Percentiles rank a stretch among this genome's conserved stretches.
These are phyloP conservation scores for Phaffomyces opuntiae DNA, from an alignment of 805 yeast species.

Conservation along the genomic window DNA sequence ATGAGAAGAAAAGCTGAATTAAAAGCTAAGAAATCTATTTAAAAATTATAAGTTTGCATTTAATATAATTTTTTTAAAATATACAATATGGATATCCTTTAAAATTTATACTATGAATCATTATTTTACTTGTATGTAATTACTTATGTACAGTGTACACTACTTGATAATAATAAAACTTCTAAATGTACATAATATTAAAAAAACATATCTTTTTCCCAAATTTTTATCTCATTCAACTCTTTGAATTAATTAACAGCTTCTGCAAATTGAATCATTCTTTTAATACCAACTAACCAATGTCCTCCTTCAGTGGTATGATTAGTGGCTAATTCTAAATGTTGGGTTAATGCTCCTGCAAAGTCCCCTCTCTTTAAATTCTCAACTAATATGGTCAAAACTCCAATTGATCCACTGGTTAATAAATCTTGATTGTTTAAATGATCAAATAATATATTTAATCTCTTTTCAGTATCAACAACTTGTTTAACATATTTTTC, in stretches of 20 bases:
- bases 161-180: neutral
- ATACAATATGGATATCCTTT: neutral
- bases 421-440: slow-evolving; percentile 67
- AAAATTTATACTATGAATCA: no score
- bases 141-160: no score
- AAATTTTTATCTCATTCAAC: neutral
- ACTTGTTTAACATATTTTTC: slow-evolving; percentile 67
- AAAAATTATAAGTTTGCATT: neutral
- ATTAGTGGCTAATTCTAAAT: slow-evolving; percentile 53
- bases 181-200: neutral
- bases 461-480: slow-evolving; percentile 74
- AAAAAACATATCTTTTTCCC: neutral
- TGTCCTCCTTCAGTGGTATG: slow-evolving; percentile 72
- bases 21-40: slow-evolving; percentile 9
- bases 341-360: slow-evolving; percentile 48
- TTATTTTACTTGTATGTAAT: no score
- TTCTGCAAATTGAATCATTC: slow-evolving; percentile 72
- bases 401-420: slow-evolving; percentile 45
- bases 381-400: slow-evolving; percentile 43
- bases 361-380: slow-evolving; percentile 50
- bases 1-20: slow-evolving; percentile 32
- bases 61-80: neutral
- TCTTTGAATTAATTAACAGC: slow-evolving; percentile 9
- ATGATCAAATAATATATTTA: slow-evolving; percentile 68
- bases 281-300: slow-evolving; percentile 90